Conservation (phyloP, 768 basidiomycete species). For the Lactarius vividus region DNA sequence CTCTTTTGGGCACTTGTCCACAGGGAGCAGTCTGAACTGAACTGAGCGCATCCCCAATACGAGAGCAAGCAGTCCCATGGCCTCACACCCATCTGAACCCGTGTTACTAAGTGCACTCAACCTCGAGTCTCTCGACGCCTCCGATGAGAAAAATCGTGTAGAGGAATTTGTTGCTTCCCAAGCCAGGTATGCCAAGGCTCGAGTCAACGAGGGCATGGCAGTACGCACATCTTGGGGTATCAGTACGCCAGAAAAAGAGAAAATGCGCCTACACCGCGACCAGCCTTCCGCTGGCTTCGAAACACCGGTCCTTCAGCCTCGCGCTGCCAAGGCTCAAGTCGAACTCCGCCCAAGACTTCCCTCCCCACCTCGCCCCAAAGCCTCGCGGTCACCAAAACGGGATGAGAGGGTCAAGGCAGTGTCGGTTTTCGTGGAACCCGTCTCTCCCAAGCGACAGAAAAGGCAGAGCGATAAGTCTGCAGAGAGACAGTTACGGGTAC, state of each 20-base stretch:
- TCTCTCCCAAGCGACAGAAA: not conserved
- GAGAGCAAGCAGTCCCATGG: not conserved
- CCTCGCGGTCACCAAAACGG: not conserved
- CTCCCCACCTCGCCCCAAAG: not conserved
- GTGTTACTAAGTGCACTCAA: constrained; percentile 7
- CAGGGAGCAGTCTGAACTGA: not conserved
- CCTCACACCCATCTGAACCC: not conserved
- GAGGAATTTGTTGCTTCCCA: constrained; percentile 51
- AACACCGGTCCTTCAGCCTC: constrained; percentile 30
- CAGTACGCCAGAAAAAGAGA: constrained; percentile 2
- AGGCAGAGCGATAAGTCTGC: not conserved
- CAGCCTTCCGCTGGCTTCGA: constrained; percentile 22
- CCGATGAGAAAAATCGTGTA: constrained; percentile 45
- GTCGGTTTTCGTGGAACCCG: not conserved
- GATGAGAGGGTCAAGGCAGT: not conserved
- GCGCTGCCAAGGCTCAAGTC: constrained; percentile 4
- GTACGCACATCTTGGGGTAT: constrained; percentile 29
- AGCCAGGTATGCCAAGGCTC: constrained; percentile 40
- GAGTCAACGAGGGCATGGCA: constrained; percentile 42
- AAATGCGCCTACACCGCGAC: constrained; percentile 12
- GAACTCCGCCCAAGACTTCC: not conserved
- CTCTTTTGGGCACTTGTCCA: constrained; percentile 35
- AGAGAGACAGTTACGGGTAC: not conserved
- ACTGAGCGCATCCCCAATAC: not conserved
- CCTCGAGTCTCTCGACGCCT: constrained; percentile 28